Base-by-base conservation (phyloP, 768 basidiomycete genomes). In the Leccinum subtestaceum region DNA sequence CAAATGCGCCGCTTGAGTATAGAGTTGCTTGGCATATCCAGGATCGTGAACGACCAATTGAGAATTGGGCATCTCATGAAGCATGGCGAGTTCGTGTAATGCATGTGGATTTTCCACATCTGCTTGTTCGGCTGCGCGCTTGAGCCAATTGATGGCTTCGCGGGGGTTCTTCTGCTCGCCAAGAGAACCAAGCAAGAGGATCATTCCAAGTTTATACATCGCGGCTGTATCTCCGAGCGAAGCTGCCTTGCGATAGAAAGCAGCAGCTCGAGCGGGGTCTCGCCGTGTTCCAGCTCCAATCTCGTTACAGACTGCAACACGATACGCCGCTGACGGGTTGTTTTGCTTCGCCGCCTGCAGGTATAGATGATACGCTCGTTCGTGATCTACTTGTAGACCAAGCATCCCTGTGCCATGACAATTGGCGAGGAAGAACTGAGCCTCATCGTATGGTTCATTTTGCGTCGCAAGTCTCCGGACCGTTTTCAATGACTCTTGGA, bases 151-250 rank as follows among this genome's bases (percentile, higher is more conserved):
- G 63, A 96, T 84, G 6, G 95, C 95, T 70, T 99, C 97, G 32
- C 95, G 85, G 2, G 86, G 86, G 70, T 97, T 97, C 62, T 83
- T 86, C 57, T 81, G 84, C 72, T 95, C 93, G 25, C 86, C 89
- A 5, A 98, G 80, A 15, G 85, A 75, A 11, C 95, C 96, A 36
- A 91, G 84, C 21, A 98, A 80, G 31, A 97, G 81, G 62, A 98
- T 91, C 89, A 97, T 95, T n/a, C 95, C 95, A n/a, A 99, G 85
- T 74, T 98, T 98, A 79, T 97, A 98, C 97, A 98, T 99, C 3
- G 95, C 97, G 27, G 96, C 87, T 0, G 96, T 98, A 72, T 98
- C 97, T 19, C 95, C 95, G 36, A 98, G 78, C 1, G 94, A 94
- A 9, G 95, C 95, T 4, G 97, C 93, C 73, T 98, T 98, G 60